Base-by-base conservation (phyloP, 345 rosid species). In the Hypericum perforatum region DNA sequence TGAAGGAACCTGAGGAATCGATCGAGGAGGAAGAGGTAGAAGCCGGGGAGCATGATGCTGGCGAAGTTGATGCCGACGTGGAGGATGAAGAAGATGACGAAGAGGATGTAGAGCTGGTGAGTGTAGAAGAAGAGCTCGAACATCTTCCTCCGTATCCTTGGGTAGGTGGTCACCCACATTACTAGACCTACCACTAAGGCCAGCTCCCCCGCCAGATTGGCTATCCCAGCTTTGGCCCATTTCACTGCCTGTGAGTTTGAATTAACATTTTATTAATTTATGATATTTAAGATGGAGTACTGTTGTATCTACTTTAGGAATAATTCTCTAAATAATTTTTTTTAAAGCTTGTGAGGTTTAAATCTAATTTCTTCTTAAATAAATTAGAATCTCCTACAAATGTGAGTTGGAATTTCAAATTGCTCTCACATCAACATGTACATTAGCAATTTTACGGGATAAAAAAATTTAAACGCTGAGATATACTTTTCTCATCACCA, bases 41-140 rank as follows among this genome's bases (percentile, higher is more conserved):
- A 85, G 14, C 88, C 82, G 11, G 96, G 91, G 48, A 88, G 78
- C 76, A 75, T 74, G 2, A 72, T 72, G 66, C 69, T 74, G 9
- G 86, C 14, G 69, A 52, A 80, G 37, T 63, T n/a, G 63, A 81
- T 59, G 63, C 86, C 80, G 37, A 85, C 82, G 49, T 88, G 96
- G 22, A 82, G 66, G 15, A 82, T 38, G 63, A 72, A 85, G 76
- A 85, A 88, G 53, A 85, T 11, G 51, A 85, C 41, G 67, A 85
- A 88, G 64, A 76, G 39, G 14, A 79, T 60, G 72, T 88, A 88
- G 55, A 88, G 84, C 54, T 85, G 54, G 44, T 88, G 96, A 0
- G 91, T 71, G 60, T 88, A 88, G 57, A 78, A 82, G 76, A 88
- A 88, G 61, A 88, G 70, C 74, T 88, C 96, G 57, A 88, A 88